Percentiles rank a stretch among this genome's conserved stretches.
These are phyloP conservation scores for Ligustrum vulgare DNA, from an alignment of 257 asterid species.

Conservation along the genomic window DNA sequence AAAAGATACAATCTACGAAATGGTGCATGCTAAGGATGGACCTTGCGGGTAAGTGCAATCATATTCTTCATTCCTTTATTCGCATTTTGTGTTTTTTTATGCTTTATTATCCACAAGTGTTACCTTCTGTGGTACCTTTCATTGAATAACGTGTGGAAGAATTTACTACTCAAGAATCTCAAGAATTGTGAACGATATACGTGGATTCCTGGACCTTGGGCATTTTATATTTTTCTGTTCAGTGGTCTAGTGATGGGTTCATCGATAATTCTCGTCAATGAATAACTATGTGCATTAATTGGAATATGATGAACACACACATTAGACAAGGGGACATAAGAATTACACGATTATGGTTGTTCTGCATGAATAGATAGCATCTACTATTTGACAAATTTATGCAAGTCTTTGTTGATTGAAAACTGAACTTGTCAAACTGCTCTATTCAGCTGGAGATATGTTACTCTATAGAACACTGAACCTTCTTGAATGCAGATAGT, in stretches of 20 bases:
- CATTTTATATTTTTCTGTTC: not conserved
- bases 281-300: too few relatives aligned
- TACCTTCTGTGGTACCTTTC: not conserved
- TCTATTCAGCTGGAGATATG: not conserved
- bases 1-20: slow-evolving; percentile 36
- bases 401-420: not conserved
- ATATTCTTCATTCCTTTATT: too few relatives aligned
- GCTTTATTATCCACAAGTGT: not conserved
- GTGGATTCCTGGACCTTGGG: not conserved
- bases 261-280: not conserved
- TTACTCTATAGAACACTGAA: not conserved
- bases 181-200: not conserved
- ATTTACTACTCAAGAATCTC: not conserved
- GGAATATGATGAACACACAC: not conserved
- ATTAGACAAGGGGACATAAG: not conserved
- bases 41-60: slow-evolving; percentile 59
- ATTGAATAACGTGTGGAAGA: not conserved
- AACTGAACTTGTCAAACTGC: not conserved
- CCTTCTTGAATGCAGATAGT: not conserved
- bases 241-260: not conserved
- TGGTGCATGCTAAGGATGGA: slow-evolving; percentile 65
- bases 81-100: too few relatives aligned
- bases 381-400: not conserved
- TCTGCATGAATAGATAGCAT: not conserved
- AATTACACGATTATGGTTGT: not conserved